phyloP scores from a whole-genome alignment of 2,329 filamentous ascomycete genomes.

The Rutstroemia sp. region DNA sequence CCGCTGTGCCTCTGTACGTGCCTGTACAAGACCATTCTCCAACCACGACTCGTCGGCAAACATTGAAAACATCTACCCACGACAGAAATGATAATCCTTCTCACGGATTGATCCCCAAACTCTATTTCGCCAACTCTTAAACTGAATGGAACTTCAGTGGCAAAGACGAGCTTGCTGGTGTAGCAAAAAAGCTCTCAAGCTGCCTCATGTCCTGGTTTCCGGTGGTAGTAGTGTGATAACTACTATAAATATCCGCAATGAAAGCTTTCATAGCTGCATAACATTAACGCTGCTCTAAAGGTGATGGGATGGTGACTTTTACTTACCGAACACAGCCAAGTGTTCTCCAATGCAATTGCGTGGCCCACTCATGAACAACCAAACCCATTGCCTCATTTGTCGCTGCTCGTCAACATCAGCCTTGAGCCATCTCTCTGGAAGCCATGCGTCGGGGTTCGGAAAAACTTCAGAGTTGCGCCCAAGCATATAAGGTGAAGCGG shows the following conservation, averaged over 20 bases:
- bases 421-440: slow-evolving; percentile 37
- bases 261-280: neutral
- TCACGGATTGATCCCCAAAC: too few species aligned
- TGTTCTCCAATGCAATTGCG: slow-evolving; percentile 61
- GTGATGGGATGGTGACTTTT: neutral
- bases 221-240: neutral
- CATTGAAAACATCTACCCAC: too few species aligned
- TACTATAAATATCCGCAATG: neutral
- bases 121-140: too few species aligned
- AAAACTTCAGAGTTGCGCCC: slow-evolving; percentile 33
- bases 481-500: neutral
- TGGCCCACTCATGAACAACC: slow-evolving; percentile 59
- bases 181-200: neutral
- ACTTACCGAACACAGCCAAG: slow-evolving; percentile 48
- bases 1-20: too few species aligned
- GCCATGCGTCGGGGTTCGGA: slow-evolving; percentile 39
- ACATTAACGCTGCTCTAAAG: neutral
- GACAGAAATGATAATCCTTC: too few species aligned
- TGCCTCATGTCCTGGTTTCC: neutral
- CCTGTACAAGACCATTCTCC: too few species aligned
- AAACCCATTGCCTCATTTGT: slow-evolving; percentile 46
- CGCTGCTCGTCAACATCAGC: slow-evolving; percentile 29
- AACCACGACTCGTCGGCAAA: too few species aligned
- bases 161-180: neutral
- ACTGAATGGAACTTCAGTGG: neutral